phyloP scores from a whole-genome alignment of 2,329 filamentous ascomycete genomes.

The Cladosporium sp. region DNA sequence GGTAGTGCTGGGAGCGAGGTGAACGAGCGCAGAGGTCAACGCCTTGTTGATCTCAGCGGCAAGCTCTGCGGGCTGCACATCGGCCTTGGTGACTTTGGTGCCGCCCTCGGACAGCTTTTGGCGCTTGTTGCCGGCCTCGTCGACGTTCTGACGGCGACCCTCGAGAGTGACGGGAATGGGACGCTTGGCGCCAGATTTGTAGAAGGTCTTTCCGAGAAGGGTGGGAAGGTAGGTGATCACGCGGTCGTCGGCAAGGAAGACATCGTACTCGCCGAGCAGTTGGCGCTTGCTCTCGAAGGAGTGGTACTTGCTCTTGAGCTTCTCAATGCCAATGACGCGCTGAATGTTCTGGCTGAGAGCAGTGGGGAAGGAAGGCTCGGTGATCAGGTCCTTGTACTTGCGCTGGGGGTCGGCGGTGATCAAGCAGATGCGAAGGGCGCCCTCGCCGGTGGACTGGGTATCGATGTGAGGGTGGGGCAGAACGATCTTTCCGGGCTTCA shows the following conservation, averaged over 20 bases:
- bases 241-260: constrained; percentile 91
- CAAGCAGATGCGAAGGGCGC: constrained; percentile 69
- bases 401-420: constrained; percentile 83
- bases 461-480: constrained; percentile 62
- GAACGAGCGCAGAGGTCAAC: constrained; percentile 73
- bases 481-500: constrained; percentile 79
- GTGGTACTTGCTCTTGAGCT: constrained; percentile 87
- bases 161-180: constrained; percentile 80
- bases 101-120: constrained; percentile 44
- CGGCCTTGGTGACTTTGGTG: constrained; percentile 41
- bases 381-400: constrained; percentile 85
- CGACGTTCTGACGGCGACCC: constrained; percentile 46
- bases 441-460: constrained; percentile 45
- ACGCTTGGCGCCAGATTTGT: constrained; percentile 77
- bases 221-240: constrained; percentile 72
- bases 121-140: constrained; percentile 56
- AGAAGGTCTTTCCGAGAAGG: constrained; percentile 88
- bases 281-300: constrained; percentile 85
- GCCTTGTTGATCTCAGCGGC: constrained; percentile 80
- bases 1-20: constrained; percentile 75
- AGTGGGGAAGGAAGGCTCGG: constrained; percentile 60
- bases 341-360: constrained; percentile 50
- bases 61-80: constrained; percentile 64
- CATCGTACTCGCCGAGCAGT: constrained; percentile 80
- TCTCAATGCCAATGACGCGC: constrained; percentile 74